Conservation (phyloP, 1,284 basidiomycete genomes). For the Ustilago hordei region DNA sequence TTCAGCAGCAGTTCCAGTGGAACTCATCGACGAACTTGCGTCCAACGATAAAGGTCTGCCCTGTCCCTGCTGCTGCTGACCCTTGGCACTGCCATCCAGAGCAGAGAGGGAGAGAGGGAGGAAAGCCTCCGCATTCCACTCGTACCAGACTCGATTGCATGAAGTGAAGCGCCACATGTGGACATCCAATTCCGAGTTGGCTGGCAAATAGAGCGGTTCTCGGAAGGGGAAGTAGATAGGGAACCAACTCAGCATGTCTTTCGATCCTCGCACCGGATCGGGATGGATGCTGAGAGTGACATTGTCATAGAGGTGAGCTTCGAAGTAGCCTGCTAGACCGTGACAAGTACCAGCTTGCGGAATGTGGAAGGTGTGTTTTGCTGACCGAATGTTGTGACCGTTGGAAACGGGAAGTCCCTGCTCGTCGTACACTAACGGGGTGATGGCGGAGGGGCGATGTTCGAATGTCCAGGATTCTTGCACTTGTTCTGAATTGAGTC, state of each 20-base stretch:
- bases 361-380: constrained; percentile 81
- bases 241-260: constrained; percentile 99
- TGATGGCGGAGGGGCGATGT: constrained; percentile 73
- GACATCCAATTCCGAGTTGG: constrained; percentile 89
- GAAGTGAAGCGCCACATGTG: constrained; percentile 90
- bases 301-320: constrained; percentile 89
- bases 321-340: constrained; percentile 98
- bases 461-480: constrained; percentile 99
- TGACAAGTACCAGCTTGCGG: constrained; percentile 94
- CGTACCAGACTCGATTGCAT: constrained; percentile 92
- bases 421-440: constrained; percentile 50
- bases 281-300: constrained; percentile 95
- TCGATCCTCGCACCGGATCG: constrained; percentile 79
- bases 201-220: constrained; percentile 93
- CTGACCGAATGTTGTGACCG: constrained; percentile 70
- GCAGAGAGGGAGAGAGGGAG: constrained; percentile 73
- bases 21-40: constrained; percentile 35
- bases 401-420: constrained; percentile 70
- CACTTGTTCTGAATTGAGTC: constrained; percentile 77
- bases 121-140: constrained; percentile 95
- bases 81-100: constrained; percentile 9
- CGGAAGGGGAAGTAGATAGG: constrained; percentile 88
- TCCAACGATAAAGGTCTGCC: constrained; percentile 32
- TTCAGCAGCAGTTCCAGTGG: constrained; percentile 22
- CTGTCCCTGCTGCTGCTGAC: constrained; percentile 6